A percentile compares a stretch with the other conserved stretches of the same genome.
Evolutionary conservation across 2,329 filamentous ascomycete genomes (phyloP).

Genomic region (Lasiodiplodia gonubiensis): DNA sequence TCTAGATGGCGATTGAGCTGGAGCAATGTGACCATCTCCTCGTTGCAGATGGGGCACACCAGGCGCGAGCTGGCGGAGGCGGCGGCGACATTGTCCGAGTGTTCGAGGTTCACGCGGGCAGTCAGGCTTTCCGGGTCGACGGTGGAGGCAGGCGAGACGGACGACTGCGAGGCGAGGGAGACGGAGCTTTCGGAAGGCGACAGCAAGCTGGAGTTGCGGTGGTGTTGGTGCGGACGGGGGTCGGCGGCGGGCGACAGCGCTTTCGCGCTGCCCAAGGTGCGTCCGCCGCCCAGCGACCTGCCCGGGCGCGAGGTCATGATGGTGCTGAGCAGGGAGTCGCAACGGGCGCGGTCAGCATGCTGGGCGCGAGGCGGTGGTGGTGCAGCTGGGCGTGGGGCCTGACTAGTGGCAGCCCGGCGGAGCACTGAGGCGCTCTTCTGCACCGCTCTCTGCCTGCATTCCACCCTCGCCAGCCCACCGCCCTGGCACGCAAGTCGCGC

Average conservation of each 20-base stretch:
- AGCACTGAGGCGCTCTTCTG: slow-evolving; percentile 20
- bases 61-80: slow-evolving; percentile 69
- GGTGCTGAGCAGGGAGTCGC: slow-evolving; percentile 26
- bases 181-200: slow-evolving; percentile 74
- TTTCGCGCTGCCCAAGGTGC: slow-evolving; percentile 86
- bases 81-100: slow-evolving; percentile 61
- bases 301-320: slow-evolving; percentile 72
- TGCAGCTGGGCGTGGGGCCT: slow-evolving; percentile 27
- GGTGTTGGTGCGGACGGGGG: slow-evolving; percentile 45
- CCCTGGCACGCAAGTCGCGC: background rate
- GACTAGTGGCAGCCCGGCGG: slow-evolving; percentile 21
- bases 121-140: slow-evolving; percentile 77
- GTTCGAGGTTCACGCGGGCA: slow-evolving; percentile 77
- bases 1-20: slow-evolving; percentile 88
- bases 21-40: slow-evolving; percentile 95
- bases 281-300: slow-evolving; percentile 83
- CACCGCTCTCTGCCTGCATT: background rate
- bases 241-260: slow-evolving; percentile 71
- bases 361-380: slow-evolving; percentile 27
- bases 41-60: slow-evolving; percentile 95
- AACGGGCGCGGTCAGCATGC: slow-evolving; percentile 25
- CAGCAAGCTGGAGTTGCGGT: slow-evolving; percentile 56
- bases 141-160: slow-evolving; percentile 72
- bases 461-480: background rate
- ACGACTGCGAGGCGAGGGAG: slow-evolving; percentile 77